Evolutionary conservation across 2,329 filamentous ascomycete species (phyloP), one percentile per base, ranked within the genome.

Genomic region (Botrytis tulipae): DNA sequence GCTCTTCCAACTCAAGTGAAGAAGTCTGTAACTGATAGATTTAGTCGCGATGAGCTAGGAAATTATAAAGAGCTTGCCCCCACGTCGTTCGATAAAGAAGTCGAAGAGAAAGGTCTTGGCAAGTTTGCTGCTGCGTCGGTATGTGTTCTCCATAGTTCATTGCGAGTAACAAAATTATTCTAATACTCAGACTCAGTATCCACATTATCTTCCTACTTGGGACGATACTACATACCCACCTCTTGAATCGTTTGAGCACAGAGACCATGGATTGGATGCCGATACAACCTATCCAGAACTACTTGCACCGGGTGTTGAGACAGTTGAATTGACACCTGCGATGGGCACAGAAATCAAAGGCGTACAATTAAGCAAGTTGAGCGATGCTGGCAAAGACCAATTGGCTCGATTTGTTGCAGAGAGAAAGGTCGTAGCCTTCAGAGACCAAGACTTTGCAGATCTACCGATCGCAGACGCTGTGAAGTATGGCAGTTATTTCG

Each of bases 351-450:
- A 94, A 79, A 85, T 95, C 46, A 85, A 84, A 6, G 92, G 91
- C 54, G 84, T 95, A 44, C 92, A 95, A 82, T 84, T 95, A 44
- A 92, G 89, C 83, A 86, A 87, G 75, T 86, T 95, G 20, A 89
- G 84, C 71, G 83, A 89, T 61, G 89, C 90, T 25, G 92, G 90
- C 71, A 94, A 93, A 80, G 91, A 95, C 78, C 91, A 95, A 81
- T 86, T 95, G 8, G 92, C 93, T 1, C 88, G 91, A 35, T 90
- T 92, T 76, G 91, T 94, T 18, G 90, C 93, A 18, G 87, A 93
- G 83, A 89, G 92, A 79, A 94, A 94, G 80, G 92, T 95, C 9
- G 92, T 94, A 25, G 89, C 91, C 46, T 95, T 95, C 86, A 89
- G 92, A 37, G 86, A 90, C 79, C 93, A 95, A 80, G 91, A 95